phyloP scores from a whole-genome alignment of 768 basidiomycete genomes.

The Asterophora lycoperdoides region DNA sequence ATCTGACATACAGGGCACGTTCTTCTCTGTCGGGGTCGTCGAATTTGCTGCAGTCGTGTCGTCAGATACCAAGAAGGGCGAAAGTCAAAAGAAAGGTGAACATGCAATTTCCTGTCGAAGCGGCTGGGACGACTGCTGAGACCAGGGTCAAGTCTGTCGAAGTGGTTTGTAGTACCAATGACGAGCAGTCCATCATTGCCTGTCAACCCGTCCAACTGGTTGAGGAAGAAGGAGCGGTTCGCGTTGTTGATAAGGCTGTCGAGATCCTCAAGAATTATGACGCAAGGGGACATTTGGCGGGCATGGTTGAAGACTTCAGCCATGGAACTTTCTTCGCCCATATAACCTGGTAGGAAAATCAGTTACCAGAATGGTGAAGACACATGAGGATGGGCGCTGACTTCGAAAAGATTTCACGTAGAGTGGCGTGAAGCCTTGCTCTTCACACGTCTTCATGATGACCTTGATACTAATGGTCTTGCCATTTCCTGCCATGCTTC shows the following conservation, averaged over 20 bases:
- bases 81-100: constrained; percentile 8
- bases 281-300: constrained; percentile 63
- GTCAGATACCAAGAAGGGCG: neutral
- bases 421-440: constrained; percentile 59
- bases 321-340: constrained; percentile 67
- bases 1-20: constrained; percentile 62
- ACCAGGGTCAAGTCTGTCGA: constrained; percentile 74
- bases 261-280: constrained; percentile 54
- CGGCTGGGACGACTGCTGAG: constrained; percentile 75
- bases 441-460: constrained; percentile 71
- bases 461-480: constrained; percentile 82
- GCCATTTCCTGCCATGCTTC: constrained; percentile 55
- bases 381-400: constrained; percentile 19
- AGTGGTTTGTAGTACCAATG: constrained; percentile 81
- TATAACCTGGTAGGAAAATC: constrained; percentile 36
- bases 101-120: constrained; percentile 84
- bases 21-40: constrained; percentile 64
- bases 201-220: constrained; percentile 78
- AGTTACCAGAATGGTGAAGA: neutral
- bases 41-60: constrained; percentile 51
- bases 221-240: constrained; percentile 86
- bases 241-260: constrained; percentile 75
- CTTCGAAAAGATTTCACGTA: constrained; percentile 82
- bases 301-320: constrained; percentile 66
- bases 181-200: constrained; percentile 77